Evolutionary conservation across 345 rosid species (phyloP).

Genomic region (Gynandropsis gynandra): DNA sequence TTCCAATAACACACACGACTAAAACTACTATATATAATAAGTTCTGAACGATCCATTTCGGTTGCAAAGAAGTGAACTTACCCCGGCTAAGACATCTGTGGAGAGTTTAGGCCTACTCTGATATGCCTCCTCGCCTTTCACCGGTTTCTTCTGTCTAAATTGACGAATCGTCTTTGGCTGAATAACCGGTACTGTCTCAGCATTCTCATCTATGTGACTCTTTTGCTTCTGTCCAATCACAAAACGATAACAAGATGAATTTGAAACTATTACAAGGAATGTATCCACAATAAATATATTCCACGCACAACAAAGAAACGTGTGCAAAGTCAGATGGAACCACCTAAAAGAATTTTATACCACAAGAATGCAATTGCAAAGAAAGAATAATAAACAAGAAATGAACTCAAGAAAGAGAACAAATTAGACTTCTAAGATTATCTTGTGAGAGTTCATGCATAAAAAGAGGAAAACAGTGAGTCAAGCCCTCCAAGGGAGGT

Average conservation of each 20-base stretch:
- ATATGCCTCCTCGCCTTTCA: constrained; percentile 35
- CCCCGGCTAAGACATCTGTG: constrained; percentile 58
- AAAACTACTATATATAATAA: constrained; percentile 7
- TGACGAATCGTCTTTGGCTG: constrained; percentile 49
- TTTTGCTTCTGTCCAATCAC: constrained; percentile 57
- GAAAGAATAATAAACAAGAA: background rate
- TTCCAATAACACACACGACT: too few species aligned
- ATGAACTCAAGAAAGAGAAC: too few species aligned
- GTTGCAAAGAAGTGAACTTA: constrained; percentile 26
- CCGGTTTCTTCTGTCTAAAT: constrained; percentile 64
- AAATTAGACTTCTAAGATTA: too few species aligned
- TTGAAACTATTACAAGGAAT: background rate
- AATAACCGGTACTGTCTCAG: constrained; percentile 26
- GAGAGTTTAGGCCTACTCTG: constrained; percentile 57
- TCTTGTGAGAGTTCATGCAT: background rate
- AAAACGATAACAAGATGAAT: constrained; percentile 11
- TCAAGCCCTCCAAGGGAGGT: too few species aligned
- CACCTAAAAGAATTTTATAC: too few species aligned
- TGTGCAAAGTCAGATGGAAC: background rate
- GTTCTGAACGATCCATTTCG: background rate
- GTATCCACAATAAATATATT: background rate
- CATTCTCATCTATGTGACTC: constrained; percentile 33
- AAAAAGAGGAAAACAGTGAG: background rate
- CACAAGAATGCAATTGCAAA: background rate
- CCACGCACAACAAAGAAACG: background rate